These are phyloP conservation scores for Aspergillus leporis DNA, from an alignment of 495 filamentous ascomycete species.

Conservation along the genomic window DNA sequence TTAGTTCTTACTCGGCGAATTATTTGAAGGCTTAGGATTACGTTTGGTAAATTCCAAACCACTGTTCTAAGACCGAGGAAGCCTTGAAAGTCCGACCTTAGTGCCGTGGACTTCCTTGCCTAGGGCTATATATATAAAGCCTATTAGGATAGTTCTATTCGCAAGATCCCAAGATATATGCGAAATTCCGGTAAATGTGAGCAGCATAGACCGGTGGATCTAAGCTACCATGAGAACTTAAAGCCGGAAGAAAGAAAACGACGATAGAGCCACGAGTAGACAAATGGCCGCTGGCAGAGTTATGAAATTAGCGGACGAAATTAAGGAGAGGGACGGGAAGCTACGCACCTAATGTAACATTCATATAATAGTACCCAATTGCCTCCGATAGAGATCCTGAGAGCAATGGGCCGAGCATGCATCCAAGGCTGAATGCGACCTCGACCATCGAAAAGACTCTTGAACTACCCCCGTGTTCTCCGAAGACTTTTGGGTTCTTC, in stretches of 20 bases:
- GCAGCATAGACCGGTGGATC: no score
- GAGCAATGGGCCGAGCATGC: constrained; percentile 29
- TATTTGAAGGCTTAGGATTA: no score
- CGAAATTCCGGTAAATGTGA: no score
- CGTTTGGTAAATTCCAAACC: no score
- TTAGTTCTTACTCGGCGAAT: no score
- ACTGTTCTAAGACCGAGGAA: no score
- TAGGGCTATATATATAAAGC: no score
- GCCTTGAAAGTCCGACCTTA: no score
- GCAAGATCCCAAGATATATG: no score
- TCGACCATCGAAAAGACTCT: constrained; percentile 27
- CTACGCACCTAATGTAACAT: constrained; percentile 18
- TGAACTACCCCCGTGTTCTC: constrained; percentile 24
- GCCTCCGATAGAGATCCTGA: constrained; percentile 24
- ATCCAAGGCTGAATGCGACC: constrained; percentile 26
- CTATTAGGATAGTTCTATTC: no score
- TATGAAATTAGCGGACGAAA: not conserved
- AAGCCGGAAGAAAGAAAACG: not conserved
- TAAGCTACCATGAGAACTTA: no score
- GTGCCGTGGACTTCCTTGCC: no score
- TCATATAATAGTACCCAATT: constrained; percentile 30
- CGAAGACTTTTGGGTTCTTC: constrained; percentile 22
- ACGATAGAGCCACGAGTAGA: not conserved
- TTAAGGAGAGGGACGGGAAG: not conserved
- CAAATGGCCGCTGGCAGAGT: not conserved